Evolutionary conservation across 768 basidiomycete genomes (phyloP).

Genomic region (Rossbeevera mucosa): DNA sequence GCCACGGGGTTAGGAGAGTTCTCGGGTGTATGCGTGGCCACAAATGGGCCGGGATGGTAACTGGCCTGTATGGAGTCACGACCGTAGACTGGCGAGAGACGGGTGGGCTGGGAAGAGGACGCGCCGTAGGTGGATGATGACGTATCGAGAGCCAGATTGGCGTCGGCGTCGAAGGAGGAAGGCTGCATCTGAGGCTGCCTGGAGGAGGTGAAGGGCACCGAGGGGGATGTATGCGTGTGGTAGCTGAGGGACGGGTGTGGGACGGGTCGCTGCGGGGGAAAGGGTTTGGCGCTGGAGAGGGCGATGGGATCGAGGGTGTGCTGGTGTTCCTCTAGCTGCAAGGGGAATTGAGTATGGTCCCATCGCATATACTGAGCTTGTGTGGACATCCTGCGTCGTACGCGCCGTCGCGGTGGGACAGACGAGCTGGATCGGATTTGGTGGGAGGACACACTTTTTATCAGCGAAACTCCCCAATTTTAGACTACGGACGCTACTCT

Average conservation of each 20-base stretch:
- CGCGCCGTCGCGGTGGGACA: not conserved
- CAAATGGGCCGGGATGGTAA: constrained; percentile 16
- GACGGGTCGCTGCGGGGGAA: constrained; percentile 12
- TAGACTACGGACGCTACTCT: not conserved
- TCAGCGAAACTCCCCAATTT: not conserved
- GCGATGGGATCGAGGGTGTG: constrained; percentile 15
- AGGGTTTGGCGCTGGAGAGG: not conserved
- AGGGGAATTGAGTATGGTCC: constrained; percentile 13
- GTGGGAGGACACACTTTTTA: constrained; percentile 8
- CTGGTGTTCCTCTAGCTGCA: constrained; percentile 28
- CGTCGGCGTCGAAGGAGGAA: constrained; percentile 8
- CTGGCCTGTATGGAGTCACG: constrained; percentile 5
- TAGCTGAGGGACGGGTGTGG: constrained; percentile 5
- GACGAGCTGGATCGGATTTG: not conserved
- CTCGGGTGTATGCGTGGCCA: constrained; percentile 8
- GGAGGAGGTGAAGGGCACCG: constrained; percentile 11
- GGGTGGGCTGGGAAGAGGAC: constrained; percentile 7
- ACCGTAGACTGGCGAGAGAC: constrained; percentile 11
- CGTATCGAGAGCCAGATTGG: constrained; percentile 10
- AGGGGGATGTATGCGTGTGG: constrained; percentile 11
- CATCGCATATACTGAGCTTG: constrained; percentile 15
- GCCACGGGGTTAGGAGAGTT: constrained; percentile 9
- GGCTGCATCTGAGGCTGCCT: constrained; percentile 8
- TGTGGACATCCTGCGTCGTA: constrained; percentile 23
- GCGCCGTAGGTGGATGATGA: constrained; percentile 13